Percentiles rank a stretch among this genome's conserved stretches.
Conservation (phyloP, 331 rosid genomes). For the Saraca asoca region DNA sequence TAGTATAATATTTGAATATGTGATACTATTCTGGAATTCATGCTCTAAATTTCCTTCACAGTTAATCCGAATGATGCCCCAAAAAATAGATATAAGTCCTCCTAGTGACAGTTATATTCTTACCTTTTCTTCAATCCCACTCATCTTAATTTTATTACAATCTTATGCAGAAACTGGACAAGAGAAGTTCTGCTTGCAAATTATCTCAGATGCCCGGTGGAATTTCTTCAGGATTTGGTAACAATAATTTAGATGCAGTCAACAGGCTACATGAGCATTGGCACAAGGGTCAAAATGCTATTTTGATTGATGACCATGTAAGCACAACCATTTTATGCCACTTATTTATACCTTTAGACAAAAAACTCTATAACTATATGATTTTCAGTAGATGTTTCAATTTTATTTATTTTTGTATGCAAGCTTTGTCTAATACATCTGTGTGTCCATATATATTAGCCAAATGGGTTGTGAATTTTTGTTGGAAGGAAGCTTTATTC, state of each 20-base stretch:
- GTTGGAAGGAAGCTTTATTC: slow-evolving; percentile 1
- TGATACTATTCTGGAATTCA: slow-evolving; percentile 6
- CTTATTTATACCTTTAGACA: too few relatives aligned
- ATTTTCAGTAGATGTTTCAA: slow-evolving; percentile 20
- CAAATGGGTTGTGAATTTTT: neutral
- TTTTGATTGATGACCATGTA: slow-evolving; percentile 64
- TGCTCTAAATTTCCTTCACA: slow-evolving; percentile 10
- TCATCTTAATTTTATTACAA: slow-evolving; percentile 17
- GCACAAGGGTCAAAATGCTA: slow-evolving; percentile 54
- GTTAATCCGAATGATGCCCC: neutral
- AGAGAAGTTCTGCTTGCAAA: slow-evolving; percentile 33
- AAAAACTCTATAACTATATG: too few relatives aligned
- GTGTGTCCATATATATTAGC: neutral
- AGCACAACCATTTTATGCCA: slow-evolving; percentile 22
- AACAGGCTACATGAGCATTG: slow-evolving; percentile 55
- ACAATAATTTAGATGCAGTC: slow-evolving; percentile 43
- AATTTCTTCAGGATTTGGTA: slow-evolving; percentile 34
- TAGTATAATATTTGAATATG: slow-evolving; percentile 3
- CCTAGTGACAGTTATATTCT: slow-evolving; percentile 6
- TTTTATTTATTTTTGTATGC: slow-evolving; percentile 6
- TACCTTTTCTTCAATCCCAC: slow-evolving; percentile 23
- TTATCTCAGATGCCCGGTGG: slow-evolving; percentile 43
- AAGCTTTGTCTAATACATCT: slow-evolving; percentile 2
- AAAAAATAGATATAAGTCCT: neutral
- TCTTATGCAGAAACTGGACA: slow-evolving; percentile 46